Evolutionary conservation across 768 basidiomycete species (phyloP), one percentile per base, ranked within the genome.

Genomic region (Boletus sp.): DNA sequence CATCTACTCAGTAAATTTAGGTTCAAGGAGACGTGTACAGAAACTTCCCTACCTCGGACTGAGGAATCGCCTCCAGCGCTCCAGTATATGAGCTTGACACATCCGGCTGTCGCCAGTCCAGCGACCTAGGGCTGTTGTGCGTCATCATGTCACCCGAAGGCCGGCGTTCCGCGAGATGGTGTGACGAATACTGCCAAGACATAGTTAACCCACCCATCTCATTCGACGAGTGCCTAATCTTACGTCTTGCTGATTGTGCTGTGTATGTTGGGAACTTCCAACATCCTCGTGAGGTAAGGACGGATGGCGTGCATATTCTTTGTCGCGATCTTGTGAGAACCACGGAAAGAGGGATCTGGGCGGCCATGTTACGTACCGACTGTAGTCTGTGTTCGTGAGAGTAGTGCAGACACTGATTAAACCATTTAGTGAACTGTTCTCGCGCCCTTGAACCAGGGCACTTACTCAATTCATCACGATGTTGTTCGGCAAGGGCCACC

Each of bases 401-500:
- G 71, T n/a, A 72, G 60, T 11, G 69, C 61, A 55, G 71, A 64
- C 72, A 72, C 71, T 72, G 60, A 50, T 54, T 53, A 54, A 49
- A 32, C 50, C 51, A 42, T 57, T 73, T 57, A 62, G 58, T 53
- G 60, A 44, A 20, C 28, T 8, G 10, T 64, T 63, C 62, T 66
- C 52, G 57, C 55, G 54, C 56, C 50, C 53, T 57, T 36, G 20
- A 18, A 42, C 8, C 30, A 53, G 18, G 6, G 24, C 54, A 67
- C 77, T 65, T 67, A 78, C 78, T 75, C 56, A 79, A 67, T 56
- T 86, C 85, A 64, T 89, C 88, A 60, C 86, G 80, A 47, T 85
- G 83, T 69, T 85, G 86, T 64, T 89, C 88, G 52, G 85, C 84
- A 54, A 82, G 74, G 7, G 70, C 70, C 11, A 89, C 83, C 57